Base-by-base conservation (phyloP, 2,329 filamentous ascomycete species). In the Lecanoromycetidae sp. region DNA sequence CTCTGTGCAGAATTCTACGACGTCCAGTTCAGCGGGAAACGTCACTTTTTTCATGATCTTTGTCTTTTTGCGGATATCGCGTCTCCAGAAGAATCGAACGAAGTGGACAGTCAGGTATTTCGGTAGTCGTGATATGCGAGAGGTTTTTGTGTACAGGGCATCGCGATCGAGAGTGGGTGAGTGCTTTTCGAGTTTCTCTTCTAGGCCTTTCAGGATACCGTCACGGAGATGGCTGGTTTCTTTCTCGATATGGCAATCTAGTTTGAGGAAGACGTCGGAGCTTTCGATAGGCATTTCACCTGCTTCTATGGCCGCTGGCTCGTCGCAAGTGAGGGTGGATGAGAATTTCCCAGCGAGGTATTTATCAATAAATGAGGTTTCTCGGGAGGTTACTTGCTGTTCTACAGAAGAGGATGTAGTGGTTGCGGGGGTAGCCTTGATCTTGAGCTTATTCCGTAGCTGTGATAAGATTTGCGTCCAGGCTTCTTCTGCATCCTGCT, bases 21-120 rank as follows among this genome's bases (percentile, higher is more conserved):
- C 79, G 59, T 98, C 91, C 27, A 98, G 71, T 66, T 98, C 91
- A 42, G 85, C 80, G 5, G 90, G 90, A 62, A 98, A 98, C 0
- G 87, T 90, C 48, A 98, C 91, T 68, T 96, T 98, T 62, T 88
- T 85, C 85, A 98, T 90, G 58, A 98, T 98, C 75, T 98, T 98
- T 56, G 90, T 88, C 74, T 98, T 98, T 72, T 96, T 96, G 66
- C 93, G 83, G 3, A 86, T 87, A 56, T 94, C 87, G 38, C 83
- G 80, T 61, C 94, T 90, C 91, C 91, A 98, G 71, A 90, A 95
- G 70, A 98, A 98, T 54, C 91, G 86, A 48, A 98, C 85, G 63
- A 98, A 94, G 66, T 98, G 91, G 3, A 98, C 86, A 0, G 91
- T 91, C 36, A 98, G 75, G 63, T 98, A 95, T 65, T 94, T 94